Evolutionary conservation across 179 eudicot genomes (phyloP), one percentile per base, ranked within the genome.

Genomic region (Heliamphora pulchella): DNA sequence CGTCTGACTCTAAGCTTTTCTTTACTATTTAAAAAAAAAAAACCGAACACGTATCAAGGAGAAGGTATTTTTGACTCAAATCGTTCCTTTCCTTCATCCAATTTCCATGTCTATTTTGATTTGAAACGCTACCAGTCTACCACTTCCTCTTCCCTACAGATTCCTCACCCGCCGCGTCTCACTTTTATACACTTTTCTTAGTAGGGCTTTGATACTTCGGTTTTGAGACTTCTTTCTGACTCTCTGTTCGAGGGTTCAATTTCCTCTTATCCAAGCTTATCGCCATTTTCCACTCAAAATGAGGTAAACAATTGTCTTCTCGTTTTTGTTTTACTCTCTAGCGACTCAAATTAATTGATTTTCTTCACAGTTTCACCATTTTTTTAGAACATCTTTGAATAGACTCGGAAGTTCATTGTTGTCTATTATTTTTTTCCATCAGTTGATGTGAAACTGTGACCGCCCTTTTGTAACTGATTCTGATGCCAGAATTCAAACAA

Each of bases 291-390:
- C 50, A 17, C 1, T 20, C 3, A 50, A 9, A 61, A 76, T 76
- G 79, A 76, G 79, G 79, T 76, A 76, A 76, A 5, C 63, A 43
- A 43, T n/a, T 61, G 4, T 31, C 69, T 43, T 76, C 43, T 44
- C 8, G 5, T 75, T 75, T 39, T 74, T 22, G 8, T 20, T 74
- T 39, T 4, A 39, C 31, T 55, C 10, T 39, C n/a, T 31, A 2
- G 14, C 10, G 5, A 15, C 62, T 17, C 20, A 74, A 15, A 0
- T 59, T 75, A 8, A 13, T 61, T 44, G 0, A 8, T 46, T 11
- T 4, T 41, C 1, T 43, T 44, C 14, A 43, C 14, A 7, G 13
- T 31, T 66, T 31, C 39, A 46, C 6, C 17, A 51, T 57, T 18
- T 2, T 18, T 18, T 71, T 4, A 48, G 20, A 69, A 69, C 3